Conservation (phyloP, 768 basidiomycete genomes). For the Tephrocybe sp. region DNA sequence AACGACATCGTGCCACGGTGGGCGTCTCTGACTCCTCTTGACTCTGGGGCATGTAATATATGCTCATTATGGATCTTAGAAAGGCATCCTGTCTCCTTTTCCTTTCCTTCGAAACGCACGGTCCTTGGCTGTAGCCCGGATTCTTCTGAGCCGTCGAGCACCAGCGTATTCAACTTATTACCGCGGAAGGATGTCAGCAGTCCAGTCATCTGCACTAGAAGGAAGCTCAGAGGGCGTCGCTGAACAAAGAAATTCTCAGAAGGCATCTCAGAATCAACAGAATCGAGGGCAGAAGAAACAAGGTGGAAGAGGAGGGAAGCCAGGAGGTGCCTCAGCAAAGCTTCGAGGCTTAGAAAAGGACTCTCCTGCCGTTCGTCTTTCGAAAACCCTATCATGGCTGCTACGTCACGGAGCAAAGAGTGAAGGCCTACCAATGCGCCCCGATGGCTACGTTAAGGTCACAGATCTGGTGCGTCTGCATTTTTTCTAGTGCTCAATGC, state of each 20-base stretch:
- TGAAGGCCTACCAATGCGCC: conserved; percentile 70
- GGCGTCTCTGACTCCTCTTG: neutral
- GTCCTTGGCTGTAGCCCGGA: neutral
- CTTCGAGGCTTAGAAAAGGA: conserved; percentile 62
- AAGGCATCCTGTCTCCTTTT: neutral
- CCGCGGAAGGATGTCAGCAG: neutral
- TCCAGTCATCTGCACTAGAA: neutral
- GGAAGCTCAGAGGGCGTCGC: neutral
- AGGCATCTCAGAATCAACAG: conserved; percentile 7
- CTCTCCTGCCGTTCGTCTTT: conserved; percentile 63
- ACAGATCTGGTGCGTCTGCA: conserved; percentile 65
- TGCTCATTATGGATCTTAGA: neutral
- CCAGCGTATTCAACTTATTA: too few relatives aligned
- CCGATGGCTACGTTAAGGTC: conserved; percentile 85
- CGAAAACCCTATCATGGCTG: conserved; percentile 88
- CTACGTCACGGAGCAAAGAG: conserved; percentile 86
- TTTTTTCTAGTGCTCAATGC: neutral
- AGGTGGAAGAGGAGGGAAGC: conserved; percentile 3
- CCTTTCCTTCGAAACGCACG: neutral
- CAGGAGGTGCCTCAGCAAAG: conserved; percentile 31
- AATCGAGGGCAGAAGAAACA: conserved; percentile 12
- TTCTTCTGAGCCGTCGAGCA: neutral
- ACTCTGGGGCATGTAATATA: neutral
- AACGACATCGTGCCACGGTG: too few relatives aligned
- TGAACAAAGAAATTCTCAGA: neutral